Evolutionary conservation across 2,329 filamentous ascomycete genomes (phyloP), one percentile per base, ranked within the genome.

Genomic region (Ramularia endophylla): DNA sequence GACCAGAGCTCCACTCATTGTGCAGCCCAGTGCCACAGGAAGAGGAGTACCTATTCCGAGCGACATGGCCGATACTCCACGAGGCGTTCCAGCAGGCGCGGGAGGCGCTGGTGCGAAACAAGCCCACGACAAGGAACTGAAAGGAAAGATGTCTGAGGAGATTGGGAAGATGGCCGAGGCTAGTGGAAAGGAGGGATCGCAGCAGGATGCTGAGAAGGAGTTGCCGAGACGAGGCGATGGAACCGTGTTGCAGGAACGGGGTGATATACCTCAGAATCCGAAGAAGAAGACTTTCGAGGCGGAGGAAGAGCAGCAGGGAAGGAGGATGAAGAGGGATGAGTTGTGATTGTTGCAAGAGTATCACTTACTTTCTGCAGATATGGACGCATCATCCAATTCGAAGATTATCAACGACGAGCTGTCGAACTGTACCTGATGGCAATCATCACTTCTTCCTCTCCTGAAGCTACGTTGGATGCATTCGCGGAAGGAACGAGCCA

Each of bases 261-360:
- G 51, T 5, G 61, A 56, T 50, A 61, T 54, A 49, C 65, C 60
- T 18, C 54, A 59, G 19, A 81, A 81, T 58, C 74, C 75, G 5
- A 80, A 74, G 67, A 81, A 81, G 66, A 73, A 76, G 63, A 73
- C 74, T 64, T 78, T 76, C 68, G 76, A 80, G 50, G 75, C 75
- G 43, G 65, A 69, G 46, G 58, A 57, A 41, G 46, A 41, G 33
- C 57, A 56, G 48, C 52, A 54, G 16, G 51, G 50, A 31, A 44
- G 37, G 43, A 45, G 30, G 31, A 40, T 43, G 37, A 58, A 57
- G 43, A 52, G 57, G 38, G 61, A 64, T 45, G 61, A 64, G 47
- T 42, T 63, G 32, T 63, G 36, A 39, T 39, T 11, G n/a, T n/a
- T n/a, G n/a, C n/a, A n/a, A n/a, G n/a, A n/a, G n/a, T n/a, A n/a